Evolutionary conservation across 2,329 filamentous ascomycete genomes (phyloP), one percentile per base, ranked within the genome.

Genomic region (Fusarium heterosporum): DNA sequence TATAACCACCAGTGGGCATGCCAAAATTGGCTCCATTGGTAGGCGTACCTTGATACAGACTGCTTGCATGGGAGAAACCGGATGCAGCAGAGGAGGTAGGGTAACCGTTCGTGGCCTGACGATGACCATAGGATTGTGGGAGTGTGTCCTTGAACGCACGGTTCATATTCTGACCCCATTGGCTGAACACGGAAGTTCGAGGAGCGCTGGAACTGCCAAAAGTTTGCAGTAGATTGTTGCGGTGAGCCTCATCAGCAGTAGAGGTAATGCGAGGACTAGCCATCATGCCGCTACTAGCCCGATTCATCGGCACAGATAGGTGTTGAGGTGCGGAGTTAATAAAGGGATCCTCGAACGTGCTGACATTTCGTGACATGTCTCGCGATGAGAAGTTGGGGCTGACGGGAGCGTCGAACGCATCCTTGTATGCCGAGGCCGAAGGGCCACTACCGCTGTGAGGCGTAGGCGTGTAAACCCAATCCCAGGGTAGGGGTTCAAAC

Each of bases 31-130:
- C 55, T 14, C 69, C 72, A 36, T 74, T 74, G 8, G 64, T 67
- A 2, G 83, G 83, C 7, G 83, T 84, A 32, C 84, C 81, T 39
- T 79, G 80, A 56, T 83, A 85, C 22, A 87, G 67, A 64, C 83
- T 85, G 71, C 84, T 86, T 2, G 78, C 75, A 55, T 85, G 78
- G 14, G 84, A 83, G 64, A 86, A 86, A 8, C 65, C 71, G 14
- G 74, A 76, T 8, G 73, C 61, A 7, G 73, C 71, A 2, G 80
- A 79, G 12, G 73, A 74, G 9, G 68, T 54, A 26, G 61, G 55
- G 61, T 64, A 63, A 42, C 58, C 55, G 12, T 45, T 65, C 46
- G 49, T 56, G 40, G 55, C 46, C 47, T 63, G 39, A 60, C 60
- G 36, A 61, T 45, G 47, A 46, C 40, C 60, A 63, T 74, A 73